A percentile compares a stretch with the other conserved stretches of the same genome.
Conservation (phyloP, 139 green algal species). For the Volvox reticuliferus region DNA sequence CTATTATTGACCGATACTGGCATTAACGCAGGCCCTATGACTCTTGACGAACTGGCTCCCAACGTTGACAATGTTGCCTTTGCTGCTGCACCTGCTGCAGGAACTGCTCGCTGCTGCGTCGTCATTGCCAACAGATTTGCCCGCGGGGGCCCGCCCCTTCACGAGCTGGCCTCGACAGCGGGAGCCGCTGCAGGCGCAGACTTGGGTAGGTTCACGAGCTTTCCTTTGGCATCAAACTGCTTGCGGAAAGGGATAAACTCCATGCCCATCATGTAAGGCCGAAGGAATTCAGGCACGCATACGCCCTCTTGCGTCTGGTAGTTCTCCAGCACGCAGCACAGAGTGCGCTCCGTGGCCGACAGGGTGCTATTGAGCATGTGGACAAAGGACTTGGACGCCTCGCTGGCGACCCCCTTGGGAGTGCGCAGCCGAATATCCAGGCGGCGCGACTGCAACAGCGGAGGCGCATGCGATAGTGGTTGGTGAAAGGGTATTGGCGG, state of each 20-base stretch:
- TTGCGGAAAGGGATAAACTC: conserved; percentile 96
- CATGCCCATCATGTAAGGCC: conserved; percentile 93
- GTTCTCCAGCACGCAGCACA: conserved; percentile 99
- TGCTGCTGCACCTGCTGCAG: too few species aligned
- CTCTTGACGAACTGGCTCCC: too few species aligned
- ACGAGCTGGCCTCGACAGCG: background rate
- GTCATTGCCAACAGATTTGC: background rate
- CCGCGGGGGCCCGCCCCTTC: conserved; percentile 35
- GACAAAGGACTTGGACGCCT: conserved; percentile 88
- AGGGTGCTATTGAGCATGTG: conserved; percentile 99
- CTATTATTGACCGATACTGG: too few species aligned
- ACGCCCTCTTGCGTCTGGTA: conserved; percentile 90
- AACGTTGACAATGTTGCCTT: too few species aligned
- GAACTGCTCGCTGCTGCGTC: too few species aligned
- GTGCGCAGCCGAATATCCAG: conserved; percentile 84
- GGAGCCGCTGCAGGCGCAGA: background rate
- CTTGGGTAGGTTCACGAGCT: conserved; percentile 68
- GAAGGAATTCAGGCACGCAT: conserved; percentile 68
- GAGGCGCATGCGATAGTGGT: too few species aligned
- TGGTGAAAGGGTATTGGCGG: background rate
- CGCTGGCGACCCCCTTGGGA: conserved; percentile 67
- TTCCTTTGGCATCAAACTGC: conserved; percentile 79
- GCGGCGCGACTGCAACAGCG: conserved; percentile 75
- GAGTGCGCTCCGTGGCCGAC: conserved; percentile 95
- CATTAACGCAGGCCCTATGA: too few species aligned